Base-by-base conservation (phyloP, 2,329 filamentous ascomycete genomes). In the Pyrenochaeta sp. region DNA sequence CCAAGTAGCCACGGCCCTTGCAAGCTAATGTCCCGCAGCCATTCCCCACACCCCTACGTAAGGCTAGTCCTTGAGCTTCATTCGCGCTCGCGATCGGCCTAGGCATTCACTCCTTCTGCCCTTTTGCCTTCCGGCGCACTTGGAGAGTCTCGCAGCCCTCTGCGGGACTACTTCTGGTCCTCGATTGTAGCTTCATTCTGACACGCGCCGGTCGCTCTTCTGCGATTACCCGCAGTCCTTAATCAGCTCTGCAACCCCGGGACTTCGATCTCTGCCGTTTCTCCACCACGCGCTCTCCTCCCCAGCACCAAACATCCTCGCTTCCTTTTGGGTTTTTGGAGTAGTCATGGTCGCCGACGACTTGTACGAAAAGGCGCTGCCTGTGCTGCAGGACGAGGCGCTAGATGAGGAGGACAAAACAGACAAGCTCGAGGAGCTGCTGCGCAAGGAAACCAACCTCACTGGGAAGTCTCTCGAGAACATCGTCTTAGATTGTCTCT, bases 401-500 rank as follows among this genome's bases (percentile, higher is more conserved):
- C 84, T 97, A 61, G 92, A 96, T 71, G 95, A 98, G 64, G 95
- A 99, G 79, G 94, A 97, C 74, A 96, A 95, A 83, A 94, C 91
- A 48, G 94, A 98, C 79, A 91, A 87, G 79, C 84, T 97, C 52
- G 93, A 97, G 80, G 91, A 93, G 66, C 84, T 97, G 52, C 84
- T 98, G 71, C 90, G 88, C 78, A 89, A 88, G 68, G 88, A 93
- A 79, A 93, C 92, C 7, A 85, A 83, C 30, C 82, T 98, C 66
- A 86, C 85, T 19, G 94, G 93, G 58, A 82, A 88, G 65, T 86
- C 89, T 24, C 85, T 98, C 53, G 95, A 98, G 74, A 95, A 97
- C 82, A 90, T 91, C 39, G 89, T 97, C 54, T 84, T 99, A 59
- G 93, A 97, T 76, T 91, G 92, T 45, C 84, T 98, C 65, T 98